Base-by-base conservation (phyloP, 2,329 filamentous ascomycete species). In the Grosmannia huntii region DNA sequence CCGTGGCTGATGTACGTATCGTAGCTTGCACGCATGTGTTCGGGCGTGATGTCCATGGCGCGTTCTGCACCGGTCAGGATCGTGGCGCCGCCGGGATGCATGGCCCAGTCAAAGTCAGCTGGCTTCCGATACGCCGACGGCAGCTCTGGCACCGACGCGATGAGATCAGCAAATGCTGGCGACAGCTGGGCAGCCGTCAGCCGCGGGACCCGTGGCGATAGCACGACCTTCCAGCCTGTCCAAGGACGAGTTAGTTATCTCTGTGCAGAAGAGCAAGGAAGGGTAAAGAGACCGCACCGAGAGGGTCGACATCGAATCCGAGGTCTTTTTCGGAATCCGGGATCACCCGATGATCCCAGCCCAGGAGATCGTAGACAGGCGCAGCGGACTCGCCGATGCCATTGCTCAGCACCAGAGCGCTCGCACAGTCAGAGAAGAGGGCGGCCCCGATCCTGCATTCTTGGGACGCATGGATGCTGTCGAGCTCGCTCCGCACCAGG, bases 341-440 rank as follows among this genome's bases (percentile, higher is more conserved):
- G 28, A 88, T 75, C 23, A 81, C 75, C 60, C 75, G 75, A 67
- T 86, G 80, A 41, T 85, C 78, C 83, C 84, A 87, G 2, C 82
- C 83, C 1, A 86, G 71, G 27, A 88, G 68, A 31, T 84, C 78
- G 65, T 85, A 86, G 9, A 80, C 36, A 38, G 36, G 36, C 36
- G 16, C 70, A 6, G 68, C 67, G 1, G 68, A 63, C 33, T 70
- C 72, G 1, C 79, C 83, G 57, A 87, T 71, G 0, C 77, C 78
- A 65, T 89, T 89, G 65, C 81, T 84, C 38, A 89, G 66, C 1
- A 89, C 72, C 31, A 81, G 69, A 0, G 84, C 81, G 59, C 83
- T 84, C n/a, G 82, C 85, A 62, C 82, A 87, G 67, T 89, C 85
- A 23, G 83, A 86, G 67, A 89, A 89, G 2, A 89, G 70, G 16